Conservation (phyloP, 2,329 filamentous ascomycete genomes). For the Helminthosporium solani region DNA sequence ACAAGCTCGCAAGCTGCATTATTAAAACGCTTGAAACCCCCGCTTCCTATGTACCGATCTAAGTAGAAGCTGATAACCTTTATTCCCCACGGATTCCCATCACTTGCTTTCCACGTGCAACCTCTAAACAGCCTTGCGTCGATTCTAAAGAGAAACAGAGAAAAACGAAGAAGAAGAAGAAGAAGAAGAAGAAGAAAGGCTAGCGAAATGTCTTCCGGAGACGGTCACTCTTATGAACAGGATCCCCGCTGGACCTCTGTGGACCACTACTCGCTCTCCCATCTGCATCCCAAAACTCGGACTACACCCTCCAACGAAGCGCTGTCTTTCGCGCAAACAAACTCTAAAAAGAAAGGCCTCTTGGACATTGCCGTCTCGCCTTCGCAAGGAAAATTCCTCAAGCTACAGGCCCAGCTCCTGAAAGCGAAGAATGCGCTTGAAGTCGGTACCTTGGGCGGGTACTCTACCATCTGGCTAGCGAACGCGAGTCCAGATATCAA, state of each 20-base stretch:
- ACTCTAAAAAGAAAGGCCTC: constrained; percentile 25
- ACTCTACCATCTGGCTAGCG: constrained; percentile 57
- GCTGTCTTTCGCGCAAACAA: constrained; percentile 25
- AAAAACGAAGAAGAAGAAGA: too few species aligned
- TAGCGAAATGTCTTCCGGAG: constrained; percentile 15
- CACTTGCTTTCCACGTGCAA: too few species aligned
- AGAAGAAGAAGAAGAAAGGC: too few species aligned
- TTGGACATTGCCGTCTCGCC: constrained; percentile 40
- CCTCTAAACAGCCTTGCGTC: too few species aligned
- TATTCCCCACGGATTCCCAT: too few species aligned
- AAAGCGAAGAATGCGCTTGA: constrained; percentile 47
- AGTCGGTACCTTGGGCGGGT: constrained; percentile 58
- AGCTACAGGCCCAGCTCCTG: constrained; percentile 32
- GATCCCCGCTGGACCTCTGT: constrained; percentile 44
- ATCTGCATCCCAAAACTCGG: constrained; percentile 34
- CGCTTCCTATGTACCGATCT: too few species aligned
- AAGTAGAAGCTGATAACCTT: too few species aligned
- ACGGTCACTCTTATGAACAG: constrained; percentile 24
- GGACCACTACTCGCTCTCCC: constrained; percentile 39
- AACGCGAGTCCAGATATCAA: constrained; percentile 36
- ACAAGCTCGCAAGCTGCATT: too few species aligned
- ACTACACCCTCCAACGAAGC: constrained; percentile 27
- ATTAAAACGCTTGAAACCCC: too few species aligned
- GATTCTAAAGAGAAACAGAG: not conserved
- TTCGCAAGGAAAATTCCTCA: constrained; percentile 38